phyloP scores from a whole-genome alignment of 768 basidiomycete genomes.

The Trametes cubensis region DNA sequence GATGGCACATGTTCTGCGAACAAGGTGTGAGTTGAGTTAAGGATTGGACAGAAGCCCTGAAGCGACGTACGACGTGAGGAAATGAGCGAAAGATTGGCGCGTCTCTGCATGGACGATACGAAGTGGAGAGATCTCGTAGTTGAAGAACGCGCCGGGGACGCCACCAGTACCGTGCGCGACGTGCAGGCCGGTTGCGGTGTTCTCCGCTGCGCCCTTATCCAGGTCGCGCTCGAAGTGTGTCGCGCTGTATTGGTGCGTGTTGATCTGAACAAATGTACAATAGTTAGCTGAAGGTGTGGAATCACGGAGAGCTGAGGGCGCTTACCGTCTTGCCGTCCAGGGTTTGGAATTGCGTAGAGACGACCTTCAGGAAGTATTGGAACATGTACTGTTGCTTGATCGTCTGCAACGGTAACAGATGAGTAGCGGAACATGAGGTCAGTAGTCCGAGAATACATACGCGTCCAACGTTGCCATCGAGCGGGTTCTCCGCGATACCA shows the following conservation, averaged over 20 bases:
- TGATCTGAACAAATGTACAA: constrained; percentile 49
- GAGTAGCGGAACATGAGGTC: constrained; percentile 1
- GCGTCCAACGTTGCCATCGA: constrained; percentile 65
- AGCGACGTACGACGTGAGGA: constrained; percentile 86
- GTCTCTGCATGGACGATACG: constrained; percentile 90
- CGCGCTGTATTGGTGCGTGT: constrained; percentile 93
- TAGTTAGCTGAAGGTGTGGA: not conserved
- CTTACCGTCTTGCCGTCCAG: constrained; percentile 70
- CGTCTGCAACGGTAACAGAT: constrained; percentile 49
- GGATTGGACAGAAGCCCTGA: not conserved
- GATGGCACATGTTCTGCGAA: constrained; percentile 87
- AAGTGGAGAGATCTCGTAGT: constrained; percentile 97
- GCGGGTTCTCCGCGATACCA: constrained; percentile 73
- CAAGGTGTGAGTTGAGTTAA: not conserved
- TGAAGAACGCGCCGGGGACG: constrained; percentile 87
- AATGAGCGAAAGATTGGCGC: constrained; percentile 95
- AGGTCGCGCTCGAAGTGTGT: constrained; percentile 97
- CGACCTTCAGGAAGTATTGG: constrained; percentile 99
- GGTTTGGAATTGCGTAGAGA: constrained; percentile 92
- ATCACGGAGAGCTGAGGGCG: not conserved
- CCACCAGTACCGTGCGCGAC: constrained; percentile 75
- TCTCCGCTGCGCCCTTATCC: constrained; percentile 57
- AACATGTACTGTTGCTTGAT: constrained; percentile 88
- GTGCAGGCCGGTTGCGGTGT: constrained; percentile 64
- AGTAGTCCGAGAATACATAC: constrained; percentile 40